Evolutionary conservation across 352 stramenopile genomes (phyloP).

Genomic region (Phytophthora tentaculata): DNA sequence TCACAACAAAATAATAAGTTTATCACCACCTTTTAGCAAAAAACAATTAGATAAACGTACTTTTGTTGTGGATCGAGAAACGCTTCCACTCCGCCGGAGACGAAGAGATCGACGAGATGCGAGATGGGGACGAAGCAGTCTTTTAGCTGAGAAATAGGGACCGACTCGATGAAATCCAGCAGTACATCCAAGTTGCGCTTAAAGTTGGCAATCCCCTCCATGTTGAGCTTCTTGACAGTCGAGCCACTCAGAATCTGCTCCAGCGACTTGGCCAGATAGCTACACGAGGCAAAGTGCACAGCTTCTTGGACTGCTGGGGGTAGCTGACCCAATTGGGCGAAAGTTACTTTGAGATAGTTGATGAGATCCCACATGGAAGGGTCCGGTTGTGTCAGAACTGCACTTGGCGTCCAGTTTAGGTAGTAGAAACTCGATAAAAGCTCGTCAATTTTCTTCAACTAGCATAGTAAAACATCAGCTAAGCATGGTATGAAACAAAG

Average conservation of each 20-base stretch:
- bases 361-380: constrained; percentile 86
- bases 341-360: constrained; percentile 86
- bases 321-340: constrained; percentile 65
- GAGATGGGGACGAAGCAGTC: constrained; percentile 72
- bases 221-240: constrained; percentile 72
- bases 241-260: constrained; percentile 70
- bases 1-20: not conserved
- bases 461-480: not conserved
- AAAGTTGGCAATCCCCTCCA: constrained; percentile 76
- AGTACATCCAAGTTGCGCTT: constrained; percentile 80
- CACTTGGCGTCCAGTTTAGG: constrained; percentile 72
- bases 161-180: constrained; percentile 64
- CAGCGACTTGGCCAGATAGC: constrained; percentile 79
- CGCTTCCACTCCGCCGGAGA: constrained; percentile 62
- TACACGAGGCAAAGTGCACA: constrained; percentile 80
- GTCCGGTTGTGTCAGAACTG: constrained; percentile 66
- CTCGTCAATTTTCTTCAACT: constrained; percentile 88
- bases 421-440: constrained; percentile 80
- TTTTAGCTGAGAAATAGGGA: constrained; percentile 63
- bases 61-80: constrained; percentile 71
- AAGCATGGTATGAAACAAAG: too few species aligned
- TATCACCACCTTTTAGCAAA: not conserved
- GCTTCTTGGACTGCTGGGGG: constrained; percentile 64
- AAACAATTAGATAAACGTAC: constrained; percentile 27
- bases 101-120: constrained; percentile 72